Base-by-base conservation (phyloP, 768 basidiomycete genomes). In the Leccinum aurantiacum region DNA sequence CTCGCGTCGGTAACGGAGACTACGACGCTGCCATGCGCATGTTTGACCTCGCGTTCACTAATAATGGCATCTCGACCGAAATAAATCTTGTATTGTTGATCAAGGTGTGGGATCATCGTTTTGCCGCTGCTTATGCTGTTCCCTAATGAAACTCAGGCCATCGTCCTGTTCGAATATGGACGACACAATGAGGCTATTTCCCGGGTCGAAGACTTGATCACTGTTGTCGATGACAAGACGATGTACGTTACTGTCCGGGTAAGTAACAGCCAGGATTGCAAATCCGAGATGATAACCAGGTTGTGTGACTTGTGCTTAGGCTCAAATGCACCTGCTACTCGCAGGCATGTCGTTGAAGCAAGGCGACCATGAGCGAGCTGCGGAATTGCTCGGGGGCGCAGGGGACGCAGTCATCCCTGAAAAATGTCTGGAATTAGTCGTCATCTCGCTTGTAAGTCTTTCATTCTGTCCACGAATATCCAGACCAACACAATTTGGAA, bases 31-130 rank as follows among this genome's bases (percentile, higher is more conserved):
- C 31, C 10, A 49, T 55, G 25, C 25, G 41, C 19, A 3, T 17
- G 15, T 60, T 66, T 24, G 61, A 66, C 38, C 61, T 63, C 17
- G 53, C 38, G 2, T 66, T 66, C 47, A 33, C 6, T 3, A 29
- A 29, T 9, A 19, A 58, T 0, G 19, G 17, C 15, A 27, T 22
- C 13, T 7, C 51, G 5, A 13, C 5, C 6, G 65, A 66, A 9
- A 60, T 19, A 7, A 44, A 29, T 3, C 37, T 63, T 47, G 54
- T 67, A 4, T 44, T 66, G 17, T 37, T 60, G 5, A 55, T 66
- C 25, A 67, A 63, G 62, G 65, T 56, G 17, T 15, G n/a, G 2
- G 2, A n/a, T 24, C 6, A 10, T 31, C 25, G 25, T 4, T 0
- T 24, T 0, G 0, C 1, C 14, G 35, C 11, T 35, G 7, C n/a